Conservation (phyloP, 805 yeast genomes). For the Sporopachydermia lactativora region DNA sequence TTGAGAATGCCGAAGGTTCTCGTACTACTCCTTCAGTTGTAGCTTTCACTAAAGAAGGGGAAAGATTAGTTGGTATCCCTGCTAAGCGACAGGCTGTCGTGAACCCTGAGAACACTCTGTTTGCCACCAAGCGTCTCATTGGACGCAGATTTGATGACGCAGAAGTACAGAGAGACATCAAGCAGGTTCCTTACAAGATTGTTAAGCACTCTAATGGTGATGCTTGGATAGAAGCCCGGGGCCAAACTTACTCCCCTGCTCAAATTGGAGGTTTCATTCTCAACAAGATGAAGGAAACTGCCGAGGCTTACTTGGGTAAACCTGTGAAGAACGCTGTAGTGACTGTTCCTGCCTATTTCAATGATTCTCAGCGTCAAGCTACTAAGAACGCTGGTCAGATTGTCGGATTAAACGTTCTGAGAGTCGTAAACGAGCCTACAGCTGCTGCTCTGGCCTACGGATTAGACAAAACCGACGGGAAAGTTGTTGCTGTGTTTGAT, state of each 20-base stretch:
- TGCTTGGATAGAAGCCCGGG: slow-evolving; percentile 91
- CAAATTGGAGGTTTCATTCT: slow-evolving; percentile 90
- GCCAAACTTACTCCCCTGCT: slow-evolving; percentile 82
- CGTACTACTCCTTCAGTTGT: slow-evolving; percentile 89
- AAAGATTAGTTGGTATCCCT: slow-evolving; percentile 83
- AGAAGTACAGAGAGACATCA: slow-evolving; percentile 84
- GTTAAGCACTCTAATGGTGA: slow-evolving; percentile 87
- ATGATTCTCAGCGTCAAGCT: slow-evolving; percentile 87
- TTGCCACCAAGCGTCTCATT: slow-evolving; percentile 89
- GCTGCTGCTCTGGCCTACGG: slow-evolving; percentile 95
- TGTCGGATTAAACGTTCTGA: slow-evolving; percentile 81
- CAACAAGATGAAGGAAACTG: slow-evolving; percentile 97
- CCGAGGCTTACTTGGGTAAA: slow-evolving; percentile 85
- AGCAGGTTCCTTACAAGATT: slow-evolving; percentile 81
- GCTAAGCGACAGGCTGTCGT: slow-evolving; percentile 95
- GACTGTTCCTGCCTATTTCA: slow-evolving; percentile 83
- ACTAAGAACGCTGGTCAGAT: slow-evolving; percentile 97
- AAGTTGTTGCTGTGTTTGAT: slow-evolving; percentile 91
- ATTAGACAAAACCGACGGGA: slow-evolving; percentile 70
- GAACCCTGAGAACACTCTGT: slow-evolving; percentile 86
- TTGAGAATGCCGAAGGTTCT: slow-evolving; percentile 67
- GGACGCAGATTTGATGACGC: slow-evolving; percentile 84
- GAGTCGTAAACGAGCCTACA: slow-evolving; percentile 86
- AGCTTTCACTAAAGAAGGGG: slow-evolving; percentile 86
- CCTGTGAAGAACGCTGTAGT: slow-evolving; percentile 80